These are phyloP conservation scores for Coemansia erecta DNA, from an alignment of 192 early-diverging fungal genomes.

Conservation along the genomic window DNA sequence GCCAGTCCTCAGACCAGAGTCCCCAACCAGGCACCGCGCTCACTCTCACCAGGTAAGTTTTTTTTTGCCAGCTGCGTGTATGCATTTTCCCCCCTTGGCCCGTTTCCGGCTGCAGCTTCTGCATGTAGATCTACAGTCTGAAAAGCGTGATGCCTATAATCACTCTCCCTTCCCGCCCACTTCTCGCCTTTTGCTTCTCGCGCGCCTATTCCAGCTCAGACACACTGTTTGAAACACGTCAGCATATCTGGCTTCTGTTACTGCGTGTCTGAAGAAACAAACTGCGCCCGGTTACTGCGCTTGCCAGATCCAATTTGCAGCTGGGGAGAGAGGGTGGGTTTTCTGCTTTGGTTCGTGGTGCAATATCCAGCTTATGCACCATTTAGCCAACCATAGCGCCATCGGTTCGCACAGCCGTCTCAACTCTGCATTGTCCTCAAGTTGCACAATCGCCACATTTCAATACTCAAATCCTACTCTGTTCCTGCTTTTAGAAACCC, in stretches of 20 bases:
- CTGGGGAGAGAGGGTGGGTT: background rate
- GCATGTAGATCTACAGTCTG: too few relatives aligned
- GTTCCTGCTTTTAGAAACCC: conserved; percentile 14
- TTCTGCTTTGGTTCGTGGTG: too few relatives aligned
- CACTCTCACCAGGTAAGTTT: conserved; percentile 35
- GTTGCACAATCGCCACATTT: background rate
- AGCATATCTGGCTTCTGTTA: background rate
- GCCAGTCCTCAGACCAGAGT: conserved; percentile 38
- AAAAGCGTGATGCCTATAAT: background rate
- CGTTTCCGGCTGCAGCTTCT: too few relatives aligned
- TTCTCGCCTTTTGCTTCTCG: background rate
- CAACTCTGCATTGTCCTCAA: too few relatives aligned
- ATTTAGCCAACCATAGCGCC: too few relatives aligned
- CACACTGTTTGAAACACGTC: background rate
- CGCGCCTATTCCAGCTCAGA: background rate
- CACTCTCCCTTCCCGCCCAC: background rate
- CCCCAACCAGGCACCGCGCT: conserved; percentile 21
- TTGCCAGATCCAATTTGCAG: too few relatives aligned
- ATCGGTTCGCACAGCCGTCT: too few relatives aligned
- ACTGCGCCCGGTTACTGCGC: conserved; percentile 4
- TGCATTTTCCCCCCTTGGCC: background rate
- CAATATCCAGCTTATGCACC: too few relatives aligned
- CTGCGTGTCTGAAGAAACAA: background rate
- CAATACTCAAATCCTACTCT: background rate
- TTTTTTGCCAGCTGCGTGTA: conserved; percentile 5